Base-by-base conservation (phyloP, 768 basidiomycete genomes). In the Trametes villosa region DNA sequence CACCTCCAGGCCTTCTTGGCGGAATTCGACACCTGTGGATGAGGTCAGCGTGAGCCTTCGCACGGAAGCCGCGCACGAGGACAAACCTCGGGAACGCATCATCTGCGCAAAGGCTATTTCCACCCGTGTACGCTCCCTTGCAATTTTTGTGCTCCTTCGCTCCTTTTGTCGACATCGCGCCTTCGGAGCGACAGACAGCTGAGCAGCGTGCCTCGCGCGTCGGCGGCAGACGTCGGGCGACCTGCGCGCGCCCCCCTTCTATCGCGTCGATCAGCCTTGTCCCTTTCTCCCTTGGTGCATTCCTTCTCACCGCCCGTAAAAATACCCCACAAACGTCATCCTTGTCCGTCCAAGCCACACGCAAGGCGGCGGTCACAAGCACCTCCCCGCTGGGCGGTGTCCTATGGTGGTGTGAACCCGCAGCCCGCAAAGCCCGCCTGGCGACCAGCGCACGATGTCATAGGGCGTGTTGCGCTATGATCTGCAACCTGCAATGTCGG, bases 321-420 rank as follows among this genome's bases (percentile, higher is more conserved):
- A 57, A 49, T 57, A 57, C 56, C 47, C 36, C 56, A 27, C 55
- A 49, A 30, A 57, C 56, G 56, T 50, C 56, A 57, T 57, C 8
- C 30, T 20, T 13, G 30, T 22, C 13, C 44, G 30, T 20, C 17
- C 20, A 20, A 15, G 20, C 41, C 30, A 12, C 30, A 20, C 42
- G 13, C 42, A 34, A 44, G 20, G 27, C n/a, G n/a, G 13, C 17
- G 54, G 54, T 55, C 54, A 55, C 45, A 46, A 46, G 54, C 44
- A 22, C 42, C n/a, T 4, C 42, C 17, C 26, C 18, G 41, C 11
- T 24, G 31, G 9, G 33, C 33, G 50, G 50, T 36, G 20, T 38
- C 20, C 33, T 17, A 9, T 13, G 2, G 50, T 8, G n/a, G 33
- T 51, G 50, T 34, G 50, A 51, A 51, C 20, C 17, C 34, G 34